Evolutionary conservation across 2,329 filamentous ascomycete species (phyloP).

Genomic region (Fusarium stilboides): DNA sequence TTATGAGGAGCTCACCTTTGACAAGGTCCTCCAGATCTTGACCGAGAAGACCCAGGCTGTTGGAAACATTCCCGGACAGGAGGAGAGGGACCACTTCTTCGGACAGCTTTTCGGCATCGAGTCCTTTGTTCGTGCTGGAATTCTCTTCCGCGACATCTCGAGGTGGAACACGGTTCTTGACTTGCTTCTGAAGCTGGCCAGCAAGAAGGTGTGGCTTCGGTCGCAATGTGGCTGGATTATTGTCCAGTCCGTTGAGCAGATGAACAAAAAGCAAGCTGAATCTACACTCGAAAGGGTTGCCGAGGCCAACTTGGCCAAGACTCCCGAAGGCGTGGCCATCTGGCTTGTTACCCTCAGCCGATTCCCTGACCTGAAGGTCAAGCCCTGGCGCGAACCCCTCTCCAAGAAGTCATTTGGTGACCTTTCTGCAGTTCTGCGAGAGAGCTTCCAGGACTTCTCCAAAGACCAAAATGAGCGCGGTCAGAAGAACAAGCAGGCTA

Average conservation of each 20-base stretch:
- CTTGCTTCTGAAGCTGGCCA: conserved; percentile 79
- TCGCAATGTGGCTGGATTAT: conserved; percentile 90
- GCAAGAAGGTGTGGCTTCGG: conserved; percentile 89
- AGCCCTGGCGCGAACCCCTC: conserved; percentile 86
- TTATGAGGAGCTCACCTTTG: conserved; percentile 70
- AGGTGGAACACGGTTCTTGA: conserved; percentile 79
- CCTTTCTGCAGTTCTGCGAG: conserved; percentile 84
- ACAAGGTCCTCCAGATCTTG: conserved; percentile 67
- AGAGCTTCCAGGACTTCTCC: conserved; percentile 72
- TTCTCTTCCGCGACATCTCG: conserved; percentile 74
- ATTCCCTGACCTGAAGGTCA: conserved; percentile 75
- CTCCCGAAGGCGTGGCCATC: conserved; percentile 89
- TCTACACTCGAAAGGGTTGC: conserved; percentile 74
- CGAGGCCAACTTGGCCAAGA: conserved; percentile 78
- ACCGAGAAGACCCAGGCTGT: conserved; percentile 69
- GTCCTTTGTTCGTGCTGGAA: conserved; percentile 84
- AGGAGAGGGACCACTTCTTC: conserved; percentile 88
- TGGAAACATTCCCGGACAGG: conserved; percentile 74
- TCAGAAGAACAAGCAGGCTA: conserved; percentile 73
- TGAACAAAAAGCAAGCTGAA: conserved; percentile 71
- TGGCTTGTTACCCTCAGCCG: conserved; percentile 81
- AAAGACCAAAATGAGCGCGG: conserved; percentile 61
- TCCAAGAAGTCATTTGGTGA: conserved; percentile 76
- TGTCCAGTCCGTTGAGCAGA: conserved; percentile 78
- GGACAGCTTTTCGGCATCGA: conserved; percentile 91